Evolutionary conservation across 1,139 yeast genomes (phyloP), one percentile per base, ranked within the genome.

Genomic region (Casaregolazyma suthepensis): DNA sequence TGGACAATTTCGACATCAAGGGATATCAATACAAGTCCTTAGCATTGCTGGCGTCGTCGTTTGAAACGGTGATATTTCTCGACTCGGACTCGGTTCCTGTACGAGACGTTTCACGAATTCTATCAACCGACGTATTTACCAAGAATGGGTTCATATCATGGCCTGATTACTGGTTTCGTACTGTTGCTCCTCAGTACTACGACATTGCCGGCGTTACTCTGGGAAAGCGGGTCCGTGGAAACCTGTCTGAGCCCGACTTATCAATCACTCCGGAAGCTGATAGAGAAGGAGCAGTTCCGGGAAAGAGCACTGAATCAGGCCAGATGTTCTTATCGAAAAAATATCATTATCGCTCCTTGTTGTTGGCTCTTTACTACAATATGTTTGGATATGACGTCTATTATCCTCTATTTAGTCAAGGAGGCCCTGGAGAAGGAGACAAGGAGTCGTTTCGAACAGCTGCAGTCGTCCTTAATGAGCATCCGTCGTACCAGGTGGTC

Each of bases 381-480:
- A 69, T 86, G 43, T 85, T 81, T 65, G 96, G 96, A 0, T 94
- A 93, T 5, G 77, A 78, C 17, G 82, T 82, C 71, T 89, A 79
- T 65, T 89, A 88, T 68, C 94, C 94, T n/a, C 75, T 89, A 48
- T 79, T 89, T 53, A 83, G 93, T 0, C 96, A 88, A 70, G 91
- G 91, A 13, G 81, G 87, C 0, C 86, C 83, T 54, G 96, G 96
- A 45, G 95, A 87, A 71, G 96, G 96, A 57, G 96, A 89, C 67
- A 89, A 88, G 66, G 96, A 89, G 66, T 87, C 96, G 0, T 89
- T 87, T 64, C 72, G 87, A 52, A 91, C 96, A 0, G 91, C 93
- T 0, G 84, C 94, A 0, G 78, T 78, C 46, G 87, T 85, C 1
- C 70, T 85, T 53, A 71, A 73, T 7, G 78, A 81, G 50, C 45